phyloP scores from a whole-genome alignment of 305 asterid genomes.

The Rubia tinctorum region DNA sequence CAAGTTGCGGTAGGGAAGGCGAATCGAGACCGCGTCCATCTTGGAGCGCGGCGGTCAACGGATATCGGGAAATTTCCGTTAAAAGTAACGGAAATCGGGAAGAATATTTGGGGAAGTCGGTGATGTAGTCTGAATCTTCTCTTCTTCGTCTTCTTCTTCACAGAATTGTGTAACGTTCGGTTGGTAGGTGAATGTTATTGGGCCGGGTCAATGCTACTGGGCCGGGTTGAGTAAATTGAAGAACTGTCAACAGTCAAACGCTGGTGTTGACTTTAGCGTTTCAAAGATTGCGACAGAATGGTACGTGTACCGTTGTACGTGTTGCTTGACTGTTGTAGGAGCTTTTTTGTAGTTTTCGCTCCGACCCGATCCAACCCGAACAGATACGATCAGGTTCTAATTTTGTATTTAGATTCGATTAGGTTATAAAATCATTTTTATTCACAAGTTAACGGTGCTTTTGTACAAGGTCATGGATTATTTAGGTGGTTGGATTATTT shows the following conservation, averaged over 20 bases:
- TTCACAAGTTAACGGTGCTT: too few species aligned
- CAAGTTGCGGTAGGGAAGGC: constrained; percentile 74
- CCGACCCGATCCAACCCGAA: too few species aligned
- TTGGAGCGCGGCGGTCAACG: background rate
- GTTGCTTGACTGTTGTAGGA: too few species aligned
- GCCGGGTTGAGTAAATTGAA: background rate
- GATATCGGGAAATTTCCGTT: background rate
- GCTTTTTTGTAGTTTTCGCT: too few species aligned
- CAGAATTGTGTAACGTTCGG: background rate
- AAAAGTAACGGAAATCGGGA: background rate
- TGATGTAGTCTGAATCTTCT: background rate
- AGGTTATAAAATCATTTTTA: too few species aligned
- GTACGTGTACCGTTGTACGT: too few species aligned
- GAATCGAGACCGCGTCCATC: constrained; percentile 88
- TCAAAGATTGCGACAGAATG: too few species aligned
- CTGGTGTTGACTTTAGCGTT: too few species aligned
- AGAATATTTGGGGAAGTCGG: background rate
- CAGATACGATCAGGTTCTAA: too few species aligned
- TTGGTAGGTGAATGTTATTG: background rate
- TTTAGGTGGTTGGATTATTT: too few species aligned
- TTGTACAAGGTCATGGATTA: too few species aligned
- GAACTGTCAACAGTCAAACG: background rate
- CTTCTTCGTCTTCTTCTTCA: background rate
- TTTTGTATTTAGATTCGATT: too few species aligned
- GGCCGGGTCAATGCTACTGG: background rate